Evolutionary conservation across 331 rosid species (phyloP), one percentile per base, ranked within the genome.

Genomic region (Stylosanthes scabra): DNA sequence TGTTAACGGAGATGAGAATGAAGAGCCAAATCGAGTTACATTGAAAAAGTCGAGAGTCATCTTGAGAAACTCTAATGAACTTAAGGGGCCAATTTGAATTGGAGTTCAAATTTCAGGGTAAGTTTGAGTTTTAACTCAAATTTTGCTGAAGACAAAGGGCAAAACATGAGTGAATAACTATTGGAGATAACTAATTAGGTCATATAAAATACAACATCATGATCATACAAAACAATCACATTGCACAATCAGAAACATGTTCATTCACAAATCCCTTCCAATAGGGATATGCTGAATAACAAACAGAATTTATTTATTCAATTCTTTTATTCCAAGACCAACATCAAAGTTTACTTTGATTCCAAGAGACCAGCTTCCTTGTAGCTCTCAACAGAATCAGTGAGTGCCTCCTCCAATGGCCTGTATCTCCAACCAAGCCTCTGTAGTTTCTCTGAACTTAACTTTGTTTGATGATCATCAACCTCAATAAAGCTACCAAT

Each of bases 401-500:
- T 11, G 3, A 89, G 75, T 63, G 88, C 84, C 58, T 91, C 96
- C 73, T 86, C 88, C 59, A 83, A 14, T 20, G 90, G 68, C 74
- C 87, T 87, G 75, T 31, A 73, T 70, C 65, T 82, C 91, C 93
- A 89, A 75, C 88, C 96, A 74, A 87, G 81, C 42, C 50, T 74
- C 44, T 70, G 83, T 82, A 89, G 69, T 79, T 83, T 91, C 67
- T 79, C 85, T 1, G 86, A 67, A 82, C 85, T 86, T 20, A 83
- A 10, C 13, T 11, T 31, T 11, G 0, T 27, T 56, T 50, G 29
- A 51, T 67, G 37, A 51, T 67, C 60, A 55, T 45, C 82, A 27
- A 80, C 86, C 56, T 91, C 92, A 47, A 13, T 54, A 59, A 58
- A 88, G 58, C 89, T 88, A 86, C 79, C 71, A 61, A n/a, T 4